These are phyloP conservation scores for Acacia confusa DNA, from an alignment of 306 rosid genomes.

Conservation along the genomic window DNA sequence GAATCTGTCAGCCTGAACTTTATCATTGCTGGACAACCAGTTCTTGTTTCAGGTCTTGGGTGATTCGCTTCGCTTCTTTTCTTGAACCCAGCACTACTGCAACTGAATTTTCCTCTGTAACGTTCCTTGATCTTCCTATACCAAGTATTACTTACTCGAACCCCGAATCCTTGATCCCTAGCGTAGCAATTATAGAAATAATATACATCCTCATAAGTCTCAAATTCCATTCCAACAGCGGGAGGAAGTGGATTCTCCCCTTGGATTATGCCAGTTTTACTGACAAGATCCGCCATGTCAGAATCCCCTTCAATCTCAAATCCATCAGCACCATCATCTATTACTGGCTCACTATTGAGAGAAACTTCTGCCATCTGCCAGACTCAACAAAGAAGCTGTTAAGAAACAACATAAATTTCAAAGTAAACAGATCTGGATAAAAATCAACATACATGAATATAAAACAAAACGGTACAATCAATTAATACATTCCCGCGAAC, in stretches of 20 bases:
- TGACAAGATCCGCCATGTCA: constrained; percentile 51
- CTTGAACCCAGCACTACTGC: constrained; percentile 84
- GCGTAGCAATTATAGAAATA: constrained; percentile 79
- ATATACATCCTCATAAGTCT: constrained; percentile 69
- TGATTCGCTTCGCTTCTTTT: constrained; percentile 74
- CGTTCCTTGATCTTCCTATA: constrained; percentile 75
- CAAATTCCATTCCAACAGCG: constrained; percentile 77
- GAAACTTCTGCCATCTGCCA: constrained; percentile 66
- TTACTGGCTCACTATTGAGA: constrained; percentile 60
- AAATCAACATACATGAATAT: background rate
- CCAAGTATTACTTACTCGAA: constrained; percentile 78
- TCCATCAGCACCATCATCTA: constrained; percentile 60
- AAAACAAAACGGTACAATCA: background rate
- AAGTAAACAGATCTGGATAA: background rate
- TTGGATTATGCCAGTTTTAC: constrained; percentile 50
- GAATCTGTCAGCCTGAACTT: constrained; percentile 73
- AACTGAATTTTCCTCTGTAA: constrained; percentile 77
- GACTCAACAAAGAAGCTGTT: constrained; percentile 1
- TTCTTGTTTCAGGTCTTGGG: constrained; percentile 81
- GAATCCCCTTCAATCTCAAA: constrained; percentile 60
- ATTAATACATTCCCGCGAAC: background rate
- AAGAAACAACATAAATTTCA: background rate
- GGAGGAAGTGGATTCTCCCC: constrained; percentile 70
- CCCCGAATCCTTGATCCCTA: constrained; percentile 76
- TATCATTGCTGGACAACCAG: constrained; percentile 84